phyloP scores from a whole-genome alignment of 2,329 filamentous ascomycete species.

The Dendryphion nanum region DNA sequence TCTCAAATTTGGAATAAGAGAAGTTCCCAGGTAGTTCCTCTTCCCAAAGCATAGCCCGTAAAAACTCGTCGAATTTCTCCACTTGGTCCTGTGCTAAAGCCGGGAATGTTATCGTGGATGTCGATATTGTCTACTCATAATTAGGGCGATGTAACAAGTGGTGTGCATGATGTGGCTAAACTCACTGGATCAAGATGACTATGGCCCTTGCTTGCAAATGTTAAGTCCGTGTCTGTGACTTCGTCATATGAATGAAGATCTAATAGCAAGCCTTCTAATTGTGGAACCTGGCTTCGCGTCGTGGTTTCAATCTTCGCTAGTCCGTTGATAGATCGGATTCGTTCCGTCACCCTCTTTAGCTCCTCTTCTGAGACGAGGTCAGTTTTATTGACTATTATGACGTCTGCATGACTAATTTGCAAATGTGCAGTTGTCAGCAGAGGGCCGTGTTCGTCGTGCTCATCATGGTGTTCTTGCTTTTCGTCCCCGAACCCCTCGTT shows the following conservation, averaged over 20 bases:
- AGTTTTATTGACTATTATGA: slow-evolving; percentile 90
- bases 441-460: slow-evolving; percentile 56
- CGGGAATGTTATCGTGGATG: slow-evolving; percentile 69
- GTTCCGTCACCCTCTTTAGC: slow-evolving; percentile 64
- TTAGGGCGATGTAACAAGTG: neutral
- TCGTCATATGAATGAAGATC: slow-evolving; percentile 92
- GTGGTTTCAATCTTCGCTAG: slow-evolving; percentile 83
- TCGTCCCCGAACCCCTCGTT: slow-evolving; percentile 59
- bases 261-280: slow-evolving; percentile 80
- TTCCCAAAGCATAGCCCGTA: slow-evolving; percentile 84
- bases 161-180: neutral
- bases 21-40: slow-evolving; percentile 52
- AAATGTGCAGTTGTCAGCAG: slow-evolving; percentile 89
- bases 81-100: slow-evolving; percentile 59
- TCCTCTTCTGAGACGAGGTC: slow-evolving; percentile 75
- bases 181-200: slow-evolving; percentile 85
- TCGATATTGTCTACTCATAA: slow-evolving; percentile 70
- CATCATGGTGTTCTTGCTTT: slow-evolving; percentile 42
- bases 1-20: slow-evolving; percentile 59
- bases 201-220: slow-evolving; percentile 74
- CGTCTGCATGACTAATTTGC: slow-evolving; percentile 95
- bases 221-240: slow-evolving; percentile 63
- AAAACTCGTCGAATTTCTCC: slow-evolving; percentile 70
- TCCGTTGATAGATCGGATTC: slow-evolving; percentile 84
- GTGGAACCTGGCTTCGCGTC: slow-evolving; percentile 73